Evolutionary conservation across 2,329 filamentous ascomycete genomes (phyloP).

Genomic region (Neonectria coccinea): DNA sequence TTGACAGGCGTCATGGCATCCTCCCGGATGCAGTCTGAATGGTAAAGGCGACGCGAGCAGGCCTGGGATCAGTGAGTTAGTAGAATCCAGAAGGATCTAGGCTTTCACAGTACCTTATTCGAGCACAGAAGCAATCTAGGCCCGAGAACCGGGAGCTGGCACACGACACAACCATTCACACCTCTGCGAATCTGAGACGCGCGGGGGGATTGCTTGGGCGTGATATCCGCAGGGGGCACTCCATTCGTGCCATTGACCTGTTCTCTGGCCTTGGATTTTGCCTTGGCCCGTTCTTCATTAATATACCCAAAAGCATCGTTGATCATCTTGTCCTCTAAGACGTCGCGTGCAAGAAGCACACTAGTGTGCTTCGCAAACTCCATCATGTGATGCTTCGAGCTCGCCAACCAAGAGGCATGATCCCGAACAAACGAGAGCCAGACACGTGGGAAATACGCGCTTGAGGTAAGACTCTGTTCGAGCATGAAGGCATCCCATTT

Average conservation of each 20-base stretch:
- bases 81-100: constrained; percentile 10
- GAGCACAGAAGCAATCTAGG: constrained; percentile 62
- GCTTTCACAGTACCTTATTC: constrained; percentile 56
- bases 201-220: constrained; percentile 47
- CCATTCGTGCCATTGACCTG: constrained; percentile 28
- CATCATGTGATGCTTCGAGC: constrained; percentile 59
- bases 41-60: constrained; percentile 60
- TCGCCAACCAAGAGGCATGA: constrained; percentile 65
- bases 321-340: constrained; percentile 59
- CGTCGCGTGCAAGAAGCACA: constrained; percentile 62
- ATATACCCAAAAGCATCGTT: constrained; percentile 57
- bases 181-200: constrained; percentile 56
- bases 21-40: constrained; percentile 58
- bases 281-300: constrained; percentile 54
- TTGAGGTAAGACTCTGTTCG: constrained; percentile 62
- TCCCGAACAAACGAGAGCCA: constrained; percentile 65
- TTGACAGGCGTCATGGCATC: constrained; percentile 52
- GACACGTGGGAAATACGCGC: constrained; percentile 63
- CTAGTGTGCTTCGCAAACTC: constrained; percentile 68
- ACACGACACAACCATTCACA: constrained; percentile 60
- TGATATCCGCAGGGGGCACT: constrained; percentile 27
- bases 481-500: constrained; percentile 70
- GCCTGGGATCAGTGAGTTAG: constrained; percentile 49
- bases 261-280: constrained; percentile 25
- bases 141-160: constrained; percentile 61